Conservation (phyloP, 2,329 filamentous ascomycete genomes). For the Monosporascus sp. region DNA sequence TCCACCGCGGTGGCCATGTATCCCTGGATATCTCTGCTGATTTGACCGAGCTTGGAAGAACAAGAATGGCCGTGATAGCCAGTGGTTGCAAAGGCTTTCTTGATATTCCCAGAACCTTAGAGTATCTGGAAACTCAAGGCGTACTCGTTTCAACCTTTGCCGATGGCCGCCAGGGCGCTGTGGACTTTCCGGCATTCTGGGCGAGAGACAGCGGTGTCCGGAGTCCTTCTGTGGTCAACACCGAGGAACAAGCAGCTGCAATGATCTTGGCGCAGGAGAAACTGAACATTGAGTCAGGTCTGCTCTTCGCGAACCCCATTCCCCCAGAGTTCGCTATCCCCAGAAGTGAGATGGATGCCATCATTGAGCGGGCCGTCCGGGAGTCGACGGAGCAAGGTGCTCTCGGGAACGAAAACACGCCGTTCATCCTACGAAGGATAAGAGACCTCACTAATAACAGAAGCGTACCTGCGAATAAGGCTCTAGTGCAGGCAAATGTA, state of each 20-base stretch:
- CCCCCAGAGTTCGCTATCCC: conserved; percentile 66
- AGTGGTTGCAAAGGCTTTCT: conserved; percentile 95
- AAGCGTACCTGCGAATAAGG: conserved; percentile 70
- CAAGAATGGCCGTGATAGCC: conserved; percentile 80
- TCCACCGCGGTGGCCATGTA: conserved; percentile 81
- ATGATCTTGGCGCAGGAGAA: conserved; percentile 76
- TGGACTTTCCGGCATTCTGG: conserved; percentile 93
- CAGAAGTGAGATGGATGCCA: conserved; percentile 62
- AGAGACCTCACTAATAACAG: conserved; percentile 69
- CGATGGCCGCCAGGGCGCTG: conserved; percentile 64
- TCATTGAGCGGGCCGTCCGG: conserved; percentile 63
- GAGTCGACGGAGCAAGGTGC: conserved; percentile 62
- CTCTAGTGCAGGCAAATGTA: conserved; percentile 51
- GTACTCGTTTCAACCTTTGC: conserved; percentile 86
- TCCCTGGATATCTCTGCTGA: conserved; percentile 95
- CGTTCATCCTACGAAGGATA: conserved; percentile 75
- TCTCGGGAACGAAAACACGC: conserved; percentile 74
- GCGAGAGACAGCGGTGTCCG: conserved; percentile 77
- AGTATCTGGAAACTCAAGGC: conserved; percentile 67
- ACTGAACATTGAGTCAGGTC: conserved; percentile 69
- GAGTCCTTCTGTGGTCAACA: conserved; percentile 70
- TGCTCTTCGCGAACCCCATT: conserved; percentile 87
- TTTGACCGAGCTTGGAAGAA: conserved; percentile 86
- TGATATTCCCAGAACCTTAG: conserved; percentile 84
- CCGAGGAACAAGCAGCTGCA: conserved; percentile 80